Evolutionary conservation across 1,139 yeast genomes (phyloP), one percentile per base, ranked within the genome.

Genomic region (Pneumocystis wakefieldiae): DNA sequence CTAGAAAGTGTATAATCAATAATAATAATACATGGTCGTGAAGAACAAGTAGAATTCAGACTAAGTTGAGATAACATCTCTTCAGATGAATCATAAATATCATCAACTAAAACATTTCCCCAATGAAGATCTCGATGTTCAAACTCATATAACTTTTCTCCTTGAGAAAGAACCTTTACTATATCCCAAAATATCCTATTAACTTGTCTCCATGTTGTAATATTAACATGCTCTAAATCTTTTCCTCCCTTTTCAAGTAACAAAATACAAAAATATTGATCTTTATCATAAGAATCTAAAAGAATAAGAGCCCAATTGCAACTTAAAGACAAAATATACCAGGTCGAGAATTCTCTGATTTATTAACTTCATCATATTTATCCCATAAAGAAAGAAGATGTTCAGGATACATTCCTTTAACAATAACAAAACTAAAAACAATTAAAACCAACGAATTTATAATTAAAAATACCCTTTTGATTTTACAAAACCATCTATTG

Each of bases 101-200:
- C 61, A 53, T 67, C 66, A 62, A 75, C 73, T 64, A 73, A 74
- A 62, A 85, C 74, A 69, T 85, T 85, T n/a, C 84, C 84, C 78
- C 85, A 77, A 67, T 83, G 85, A 66, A 85, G 73, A 71, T 84
- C 86, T 38, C 90, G 76, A 70, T 85, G 90, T 72, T 85, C 90
- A 72, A 84, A 84, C 67, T 79, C 76, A 66, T 75, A 74, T 60
- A 73, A 71, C 24, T 73, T 71, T 70, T 85, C 89, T 1, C 82
- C 85, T 7, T 72, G 72, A 35, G 81, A 77, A 42, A 85, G 71
- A 7, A 77, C 73, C n/a, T 75, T 71, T 1, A 77, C 81, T 39
- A 83, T 74, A 66, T 77, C 77, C 81, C 83, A 79, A 68, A 85
- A 82, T 1, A 85, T 77, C 14, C 73, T 73, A 62, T 74, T 73